Conservation (phyloP, 768 basidiomycete genomes). For the Mycena epipterygia region DNA sequence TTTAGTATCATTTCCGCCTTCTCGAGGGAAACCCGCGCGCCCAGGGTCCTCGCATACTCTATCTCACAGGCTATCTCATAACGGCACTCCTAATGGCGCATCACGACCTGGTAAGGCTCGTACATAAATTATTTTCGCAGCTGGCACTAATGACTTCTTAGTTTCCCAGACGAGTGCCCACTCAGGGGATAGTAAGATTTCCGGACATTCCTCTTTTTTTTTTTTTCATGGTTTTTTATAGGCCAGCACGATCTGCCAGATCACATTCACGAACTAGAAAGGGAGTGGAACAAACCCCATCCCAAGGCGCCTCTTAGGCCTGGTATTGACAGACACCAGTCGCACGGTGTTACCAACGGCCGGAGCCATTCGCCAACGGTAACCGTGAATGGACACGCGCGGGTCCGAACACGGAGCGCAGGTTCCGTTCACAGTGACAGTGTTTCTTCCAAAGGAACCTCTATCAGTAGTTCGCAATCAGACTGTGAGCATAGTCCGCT, state of each 20-base stretch:
- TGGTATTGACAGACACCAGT: conserved; percentile 40
- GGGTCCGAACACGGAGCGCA: conserved; percentile 48
- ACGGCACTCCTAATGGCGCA: too few species aligned
- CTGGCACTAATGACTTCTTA: conserved; percentile 13
- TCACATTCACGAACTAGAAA: conserved; percentile 57
- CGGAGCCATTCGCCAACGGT: conserved; percentile 43
- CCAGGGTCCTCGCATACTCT: conserved; percentile 17
- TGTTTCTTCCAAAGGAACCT: conserved; percentile 59
- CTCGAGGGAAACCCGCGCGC: conserved; percentile 19
- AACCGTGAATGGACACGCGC: conserved; percentile 39
- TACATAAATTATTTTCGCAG: neutral
- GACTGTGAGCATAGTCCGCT: conserved; percentile 58
- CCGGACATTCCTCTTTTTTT: neutral
- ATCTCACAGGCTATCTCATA: conserved; percentile 26
- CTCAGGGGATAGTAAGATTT: conserved; percentile 34
- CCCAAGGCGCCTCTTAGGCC: conserved; percentile 33
- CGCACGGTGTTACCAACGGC: conserved; percentile 35
- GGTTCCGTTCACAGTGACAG: conserved; percentile 60
- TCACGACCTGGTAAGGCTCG: conserved; percentile 22
- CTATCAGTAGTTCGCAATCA: conserved; percentile 62
- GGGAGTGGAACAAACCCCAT: conserved; percentile 58
- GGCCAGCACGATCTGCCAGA: conserved; percentile 39
- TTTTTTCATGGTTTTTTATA: neutral
- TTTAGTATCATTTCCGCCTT: conserved; percentile 39
- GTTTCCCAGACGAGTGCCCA: conserved; percentile 34